Evolutionary conservation across 805 yeast species (phyloP).

Genomic region (Yamadazyma philogaea): DNA sequence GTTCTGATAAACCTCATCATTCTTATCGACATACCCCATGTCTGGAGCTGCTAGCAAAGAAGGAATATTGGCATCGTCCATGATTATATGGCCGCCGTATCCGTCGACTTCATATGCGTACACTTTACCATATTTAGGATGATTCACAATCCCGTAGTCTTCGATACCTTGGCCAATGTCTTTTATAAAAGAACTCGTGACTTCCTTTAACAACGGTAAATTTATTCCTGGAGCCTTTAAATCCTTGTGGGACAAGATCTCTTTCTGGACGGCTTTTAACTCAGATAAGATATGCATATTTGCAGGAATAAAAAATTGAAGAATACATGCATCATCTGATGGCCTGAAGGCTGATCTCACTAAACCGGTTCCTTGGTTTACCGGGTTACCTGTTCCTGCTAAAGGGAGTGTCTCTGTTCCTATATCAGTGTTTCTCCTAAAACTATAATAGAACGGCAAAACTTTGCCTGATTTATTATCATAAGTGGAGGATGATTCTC

Average conservation of each 20-base stretch:
- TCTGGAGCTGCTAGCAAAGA: constrained; percentile 78
- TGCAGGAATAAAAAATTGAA: constrained; percentile 80
- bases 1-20: constrained; percentile 65
- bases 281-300: constrained; percentile 75
- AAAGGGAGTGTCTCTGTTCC: constrained; percentile 82
- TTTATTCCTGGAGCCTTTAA: constrained; percentile 14
- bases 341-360: constrained; percentile 85
- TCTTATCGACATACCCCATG: constrained; percentile 54
- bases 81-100: constrained; percentile 64
- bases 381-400: constrained; percentile 83
- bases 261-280: constrained; percentile 33
- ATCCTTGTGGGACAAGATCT: constrained; percentile 14
- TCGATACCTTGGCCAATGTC: constrained; percentile 54
- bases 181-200: constrained; percentile 36
- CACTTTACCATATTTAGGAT: constrained; percentile 69
- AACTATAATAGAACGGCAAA: constrained; percentile 53
- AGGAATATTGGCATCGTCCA: constrained; percentile 93
- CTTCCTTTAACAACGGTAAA: constrained; percentile 15
- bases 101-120: constrained; percentile 91
- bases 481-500: constrained; percentile 64
- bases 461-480: constrained; percentile 48
- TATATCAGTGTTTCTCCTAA: constrained; percentile 67
- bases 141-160: constrained; percentile 62
- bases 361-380: constrained; percentile 63
- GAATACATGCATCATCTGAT: constrained; percentile 81